phyloP scores from a whole-genome alignment of 2,329 filamentous ascomycete species.

The Neonectria faginata region DNA sequence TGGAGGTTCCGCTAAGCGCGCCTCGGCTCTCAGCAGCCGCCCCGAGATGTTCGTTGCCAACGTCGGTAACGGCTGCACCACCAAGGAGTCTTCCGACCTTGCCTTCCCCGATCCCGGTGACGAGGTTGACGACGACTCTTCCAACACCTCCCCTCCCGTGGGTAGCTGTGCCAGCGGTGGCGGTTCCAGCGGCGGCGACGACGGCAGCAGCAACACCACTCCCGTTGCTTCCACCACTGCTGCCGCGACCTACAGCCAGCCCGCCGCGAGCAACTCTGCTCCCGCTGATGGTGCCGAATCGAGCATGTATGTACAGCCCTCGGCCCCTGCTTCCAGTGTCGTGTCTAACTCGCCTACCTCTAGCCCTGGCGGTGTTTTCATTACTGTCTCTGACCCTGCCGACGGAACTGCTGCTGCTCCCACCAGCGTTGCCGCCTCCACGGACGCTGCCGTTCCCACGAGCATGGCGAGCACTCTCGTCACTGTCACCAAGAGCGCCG shows the following conservation, averaged over 20 bases:
- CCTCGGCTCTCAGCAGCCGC: constrained; percentile 62
- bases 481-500: constrained; percentile 41
- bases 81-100: constrained; percentile 67
- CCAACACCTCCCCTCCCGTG: constrained; percentile 52
- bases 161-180: constrained; percentile 49
- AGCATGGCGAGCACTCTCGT: constrained; percentile 37
- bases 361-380: constrained; percentile 58
- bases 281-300: constrained; percentile 36
- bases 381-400: constrained; percentile 49
- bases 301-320: constrained; percentile 43
- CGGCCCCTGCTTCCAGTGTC: constrained; percentile 16
- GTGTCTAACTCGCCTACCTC: constrained; percentile 36
- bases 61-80: constrained; percentile 69
- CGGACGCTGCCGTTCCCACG: constrained; percentile 13
- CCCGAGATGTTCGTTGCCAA: constrained; percentile 81
- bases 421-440: constrained; percentile 20
- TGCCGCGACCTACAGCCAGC: constrained; percentile 41
- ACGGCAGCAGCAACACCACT: constrained; percentile 25
- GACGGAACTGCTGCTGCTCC: constrained; percentile 40
- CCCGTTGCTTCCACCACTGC: constrained; percentile 26
- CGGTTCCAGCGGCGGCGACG: constrained; percentile 31
- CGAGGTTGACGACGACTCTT: constrained; percentile 58
- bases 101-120: constrained; percentile 75
- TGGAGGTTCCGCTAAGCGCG: constrained; percentile 51
- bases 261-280: constrained; percentile 36